Evolutionary conservation across 2,329 filamentous ascomycete species (phyloP), one percentile per base, ranked within the genome.

Genomic region (Pyricularia grisea): DNA sequence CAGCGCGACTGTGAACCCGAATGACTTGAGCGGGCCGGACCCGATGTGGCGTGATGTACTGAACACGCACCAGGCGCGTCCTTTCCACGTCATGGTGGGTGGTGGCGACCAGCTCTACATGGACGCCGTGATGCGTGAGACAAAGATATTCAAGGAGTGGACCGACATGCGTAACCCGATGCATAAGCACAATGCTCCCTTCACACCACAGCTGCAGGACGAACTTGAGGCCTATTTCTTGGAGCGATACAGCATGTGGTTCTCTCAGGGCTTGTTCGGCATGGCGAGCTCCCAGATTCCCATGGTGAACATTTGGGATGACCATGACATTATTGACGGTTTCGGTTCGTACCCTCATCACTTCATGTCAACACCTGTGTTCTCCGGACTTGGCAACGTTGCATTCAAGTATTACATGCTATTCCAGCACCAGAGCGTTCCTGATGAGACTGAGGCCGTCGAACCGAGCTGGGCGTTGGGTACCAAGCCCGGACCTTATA

Each of bases 351-450:
- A 98, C 77, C 90, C 94, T 4, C 87, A 97, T 73, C 88, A 92
- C 73, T 95, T 97, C 75, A 98, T 97, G 93, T 88, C 87, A 72
- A 92, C 92, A 2, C 91, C 92, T 0, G 92, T 98, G 0, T 97
- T 99, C 77, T 90, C 90, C 2, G 95, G 96, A 0, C 79, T 99
- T 10, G 96, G 95, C 2, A 91, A 91, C 55, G 88, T 98, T 67
- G 94, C 94, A 0, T 98, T 95, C 86, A 99, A 99, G 78, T 99
- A 98, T 79, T 99, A 99, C 75, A 90, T 99, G 89, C 85, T 99
- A 10, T 99, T 99, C 81, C 95, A 99, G 78, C 95, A 99, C 74
- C 96, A 99, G 78, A 97, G 91, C 73, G 83, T 97, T 3, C 81
- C 88, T 0, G 87, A 90, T 65, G 95, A 99, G 80, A 93, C 90